Conservation (phyloP, 306 rosid genomes). For the Parietaria judaica region DNA sequence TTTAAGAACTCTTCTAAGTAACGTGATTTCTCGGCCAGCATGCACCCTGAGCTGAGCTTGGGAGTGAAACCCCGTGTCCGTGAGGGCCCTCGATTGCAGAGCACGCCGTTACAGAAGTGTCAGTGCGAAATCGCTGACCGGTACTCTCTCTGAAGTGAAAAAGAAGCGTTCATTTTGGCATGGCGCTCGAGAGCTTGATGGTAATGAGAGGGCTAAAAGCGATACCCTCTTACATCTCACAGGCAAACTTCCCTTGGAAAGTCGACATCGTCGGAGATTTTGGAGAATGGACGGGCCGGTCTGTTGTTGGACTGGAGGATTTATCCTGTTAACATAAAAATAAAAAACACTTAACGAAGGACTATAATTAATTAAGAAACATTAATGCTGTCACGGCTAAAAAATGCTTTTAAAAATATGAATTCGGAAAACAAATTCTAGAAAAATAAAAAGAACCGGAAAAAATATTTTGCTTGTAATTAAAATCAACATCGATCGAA, state of each 20-base stretch:
- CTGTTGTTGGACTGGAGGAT: conserved; percentile 40
- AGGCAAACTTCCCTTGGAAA: conserved; percentile 31
- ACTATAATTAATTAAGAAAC: conserved; percentile 1
- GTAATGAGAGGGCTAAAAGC: background rate
- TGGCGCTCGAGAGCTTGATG: conserved; percentile 16
- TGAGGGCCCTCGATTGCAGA: conserved; percentile 31
- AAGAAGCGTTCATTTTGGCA: conserved; percentile 15
- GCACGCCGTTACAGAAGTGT: conserved; percentile 33
- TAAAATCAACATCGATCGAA: too few relatives aligned
- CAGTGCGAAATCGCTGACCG: conserved; percentile 25
- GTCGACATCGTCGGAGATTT: conserved; percentile 20
- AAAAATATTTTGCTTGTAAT: too few relatives aligned
- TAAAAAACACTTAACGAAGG: conserved; percentile 10
- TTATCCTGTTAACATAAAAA: conserved; percentile 41
- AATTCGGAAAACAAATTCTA: too few relatives aligned
- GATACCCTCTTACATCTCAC: conserved; percentile 33
- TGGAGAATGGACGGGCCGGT: conserved; percentile 31
- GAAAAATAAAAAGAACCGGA: too few relatives aligned
- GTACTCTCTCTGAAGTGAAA: conserved; percentile 26
- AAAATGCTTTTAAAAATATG: too few relatives aligned
- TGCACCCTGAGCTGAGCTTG: conserved; percentile 16
- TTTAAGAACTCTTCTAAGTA: conserved; percentile 9
- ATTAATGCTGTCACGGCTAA: too few relatives aligned
- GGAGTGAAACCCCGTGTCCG: conserved; percentile 21
- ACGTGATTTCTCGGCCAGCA: conserved; percentile 19